Conservation (phyloP, 2,329 filamentous ascomycete species). For the Trichophyton mentagrophytes region DNA sequence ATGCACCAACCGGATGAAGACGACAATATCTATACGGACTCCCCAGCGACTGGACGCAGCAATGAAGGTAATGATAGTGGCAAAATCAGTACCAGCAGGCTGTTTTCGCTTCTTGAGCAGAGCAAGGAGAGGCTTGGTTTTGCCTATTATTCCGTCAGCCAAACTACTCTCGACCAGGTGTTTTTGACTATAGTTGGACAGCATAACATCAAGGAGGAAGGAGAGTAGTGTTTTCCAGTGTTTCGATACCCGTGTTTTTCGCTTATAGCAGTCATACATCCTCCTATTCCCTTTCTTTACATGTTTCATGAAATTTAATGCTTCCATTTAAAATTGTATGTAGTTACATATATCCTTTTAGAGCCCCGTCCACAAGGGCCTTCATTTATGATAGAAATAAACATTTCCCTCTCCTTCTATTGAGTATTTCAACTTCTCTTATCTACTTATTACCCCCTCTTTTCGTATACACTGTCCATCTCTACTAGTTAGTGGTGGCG, state of each 20-base stretch:
- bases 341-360: not conserved
- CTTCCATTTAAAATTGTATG: not conserved
- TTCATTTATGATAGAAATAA: no score
- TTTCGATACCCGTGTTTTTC: not conserved
- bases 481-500: no score
- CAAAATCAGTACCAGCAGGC: constrained; percentile 20
- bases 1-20: constrained; percentile 5
- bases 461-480: no score
- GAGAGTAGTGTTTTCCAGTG: constrained; percentile 2
- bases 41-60: not conserved
- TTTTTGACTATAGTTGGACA: constrained; percentile 74
- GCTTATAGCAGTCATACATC: no score
- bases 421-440: no score
- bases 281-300: no score
- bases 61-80: not conserved
- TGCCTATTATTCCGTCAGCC: constrained; percentile 75
- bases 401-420: no score
- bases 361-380: no score
- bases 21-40: not conserved
- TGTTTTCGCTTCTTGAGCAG: constrained; percentile 63
- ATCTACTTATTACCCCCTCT: no score
- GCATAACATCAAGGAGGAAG: constrained; percentile 61
- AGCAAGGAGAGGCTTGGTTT: constrained; percentile 56
- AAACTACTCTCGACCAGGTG: constrained; percentile 80
- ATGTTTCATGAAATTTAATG: not conserved